Percentiles rank a stretch among this genome's conserved stretches.
These are phyloP conservation scores for Peziza echinospora DNA, from an alignment of 495 filamentous ascomycete genomes.

Conservation along the genomic window DNA sequence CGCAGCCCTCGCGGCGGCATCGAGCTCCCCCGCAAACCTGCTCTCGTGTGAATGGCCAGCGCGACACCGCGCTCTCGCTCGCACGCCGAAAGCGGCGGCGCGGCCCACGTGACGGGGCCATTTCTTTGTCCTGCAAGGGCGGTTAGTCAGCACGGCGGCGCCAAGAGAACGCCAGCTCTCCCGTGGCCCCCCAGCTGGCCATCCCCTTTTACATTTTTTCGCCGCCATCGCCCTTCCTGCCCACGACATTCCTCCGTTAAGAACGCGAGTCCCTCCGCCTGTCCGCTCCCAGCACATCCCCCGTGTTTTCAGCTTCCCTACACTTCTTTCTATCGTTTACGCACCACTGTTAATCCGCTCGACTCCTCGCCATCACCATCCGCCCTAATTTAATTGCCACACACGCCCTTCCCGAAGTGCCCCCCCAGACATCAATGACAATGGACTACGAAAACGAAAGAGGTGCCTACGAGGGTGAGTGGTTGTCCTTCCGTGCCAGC, in stretches of 20 bases:
- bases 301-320: constrained; percentile 6
- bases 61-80: too few species aligned
- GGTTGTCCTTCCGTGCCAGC: background rate
- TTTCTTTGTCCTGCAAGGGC: too few species aligned
- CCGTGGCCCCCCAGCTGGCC: too few species aligned
- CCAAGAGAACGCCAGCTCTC: too few species aligned
- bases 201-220: constrained; percentile 8
- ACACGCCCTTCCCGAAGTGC: background rate
- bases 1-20: too few species aligned
- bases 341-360: too few species aligned
- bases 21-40: too few species aligned
- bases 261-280: constrained; percentile 11
- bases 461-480: constrained; percentile 62
- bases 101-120: too few species aligned
- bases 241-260: constrained; percentile 19
- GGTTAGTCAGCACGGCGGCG: too few species aligned
- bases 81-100: too few species aligned
- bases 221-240: constrained; percentile 4
- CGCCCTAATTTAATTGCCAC: background rate
- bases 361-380: too few species aligned
- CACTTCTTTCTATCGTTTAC: background rate
- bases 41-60: too few species aligned
- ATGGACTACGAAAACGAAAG: constrained; percentile 80
- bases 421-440: constrained; percentile 5
- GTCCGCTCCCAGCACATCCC: constrained; percentile 18